Base-by-base conservation (phyloP, 1,284 basidiomycete species). In the Ganoderma lucidum region DNA sequence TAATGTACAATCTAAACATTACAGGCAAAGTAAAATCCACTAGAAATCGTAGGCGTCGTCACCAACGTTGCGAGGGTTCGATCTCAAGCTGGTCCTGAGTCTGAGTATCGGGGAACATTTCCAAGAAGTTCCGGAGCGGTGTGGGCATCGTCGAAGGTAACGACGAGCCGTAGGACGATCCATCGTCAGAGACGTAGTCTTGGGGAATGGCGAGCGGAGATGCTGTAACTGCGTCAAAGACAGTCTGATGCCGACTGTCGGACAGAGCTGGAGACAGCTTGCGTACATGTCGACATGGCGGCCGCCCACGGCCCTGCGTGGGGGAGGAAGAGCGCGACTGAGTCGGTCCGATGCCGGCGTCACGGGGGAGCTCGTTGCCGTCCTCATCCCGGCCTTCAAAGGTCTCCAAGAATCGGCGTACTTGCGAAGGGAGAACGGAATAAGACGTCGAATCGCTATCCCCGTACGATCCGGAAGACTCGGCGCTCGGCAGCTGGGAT, bases 301-400 rank as follows among this genome's bases (percentile, higher is more conserved):
- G 4, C 6, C n/a, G 56, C 2, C 37, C 35, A 39, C 41, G 14
- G 23, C 19, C 23, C 23, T 28, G 23, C 17, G 23, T 30, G n/a
- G 59, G 59, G 41, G 59, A 61, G 41, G 41, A 37, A 9, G 62
- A 64, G 5, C 56, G 62, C 32, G 65, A 35, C 23, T n/a, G 61
- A n/a, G 35, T 9, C 2, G 23, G 23, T 4, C 23, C 9, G 14
- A 39, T 51, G 14, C 23, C 15, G 0, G 35, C 28, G 10, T 60
- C 35, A n/a, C 23, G 59, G 17, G 67, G 55, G 1, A 69, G 44
- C 6, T 69, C 65, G 59, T 71, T 72, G 42, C 67, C 71, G 41
- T 53, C 53, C 44, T 68, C 70, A 63, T 70, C 68, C 8, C 68
- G 62, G 9, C 65, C 62, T 30, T 70, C 56, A 59, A 75, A 75